These are phyloP conservation scores for Monilinia aucupariae DNA, from an alignment of 2,329 filamentous ascomycete species.

Conservation along the genomic window DNA sequence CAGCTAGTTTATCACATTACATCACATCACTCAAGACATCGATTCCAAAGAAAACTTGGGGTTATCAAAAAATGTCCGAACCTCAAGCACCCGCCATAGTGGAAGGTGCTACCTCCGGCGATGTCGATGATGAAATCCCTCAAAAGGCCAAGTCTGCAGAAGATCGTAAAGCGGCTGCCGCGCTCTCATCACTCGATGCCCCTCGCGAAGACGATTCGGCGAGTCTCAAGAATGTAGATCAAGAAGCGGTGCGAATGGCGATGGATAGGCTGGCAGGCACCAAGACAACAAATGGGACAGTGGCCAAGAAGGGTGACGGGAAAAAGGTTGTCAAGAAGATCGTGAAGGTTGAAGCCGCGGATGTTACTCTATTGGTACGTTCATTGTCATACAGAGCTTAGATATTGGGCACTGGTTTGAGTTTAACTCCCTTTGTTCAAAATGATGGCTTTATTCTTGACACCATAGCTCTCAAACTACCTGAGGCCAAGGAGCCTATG, in stretches of 20 bases:
- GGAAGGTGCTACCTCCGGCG: slow-evolving; percentile 55
- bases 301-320: slow-evolving; percentile 41
- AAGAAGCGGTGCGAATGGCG: slow-evolving; percentile 68
- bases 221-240: slow-evolving; percentile 47
- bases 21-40: too few species aligned
- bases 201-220: slow-evolving; percentile 44
- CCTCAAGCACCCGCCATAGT: slow-evolving; percentile 53
- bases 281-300: slow-evolving; percentile 30
- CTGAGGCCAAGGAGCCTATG: neutral
- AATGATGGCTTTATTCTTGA: slow-evolving; percentile 1
- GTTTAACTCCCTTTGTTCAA: slow-evolving; percentile 1
- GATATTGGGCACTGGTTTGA: neutral
- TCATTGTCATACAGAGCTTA: too few species aligned
- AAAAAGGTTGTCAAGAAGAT: slow-evolving; percentile 50
- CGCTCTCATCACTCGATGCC: slow-evolving; percentile 62
- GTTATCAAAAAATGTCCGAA: slow-evolving; percentile 59
- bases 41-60: too few species aligned
- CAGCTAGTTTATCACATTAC: too few species aligned
- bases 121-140: slow-evolving; percentile 52
- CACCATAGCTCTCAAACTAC: neutral
- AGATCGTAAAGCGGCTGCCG: slow-evolving; percentile 70
- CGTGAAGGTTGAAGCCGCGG: slow-evolving; percentile 68
- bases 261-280: slow-evolving; percentile 56
- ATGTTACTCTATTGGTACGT: slow-evolving; percentile 64
- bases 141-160: slow-evolving; percentile 59